A percentile compares a stretch with the other conserved stretches of the same genome.
phyloP scores from a whole-genome alignment of 345 rosid species.

The Noccaea bulbosa region DNA sequence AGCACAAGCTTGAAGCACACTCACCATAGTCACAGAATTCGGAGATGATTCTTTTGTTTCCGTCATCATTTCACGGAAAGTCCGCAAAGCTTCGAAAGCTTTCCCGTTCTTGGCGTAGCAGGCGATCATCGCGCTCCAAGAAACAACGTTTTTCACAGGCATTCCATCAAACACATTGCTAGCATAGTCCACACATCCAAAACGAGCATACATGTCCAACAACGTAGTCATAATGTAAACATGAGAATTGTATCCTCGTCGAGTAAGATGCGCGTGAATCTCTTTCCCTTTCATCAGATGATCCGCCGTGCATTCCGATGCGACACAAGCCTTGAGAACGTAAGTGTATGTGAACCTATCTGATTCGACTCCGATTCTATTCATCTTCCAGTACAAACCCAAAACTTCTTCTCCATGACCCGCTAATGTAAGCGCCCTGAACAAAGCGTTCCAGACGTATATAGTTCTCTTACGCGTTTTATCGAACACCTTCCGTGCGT shows the following conservation, averaged over 20 bases:
- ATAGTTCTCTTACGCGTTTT: slow-evolving; percentile 72
- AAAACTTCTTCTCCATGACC: slow-evolving; percentile 82
- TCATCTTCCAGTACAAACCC: slow-evolving; percentile 68
- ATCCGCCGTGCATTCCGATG: slow-evolving; percentile 49
- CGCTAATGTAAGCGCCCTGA: slow-evolving; percentile 74
- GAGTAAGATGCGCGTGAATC: slow-evolving; percentile 75
- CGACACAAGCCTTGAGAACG: slow-evolving; percentile 84
- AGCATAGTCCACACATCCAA: slow-evolving; percentile 62
- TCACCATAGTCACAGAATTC: slow-evolving; percentile 84
- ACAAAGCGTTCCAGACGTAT: slow-evolving; percentile 84
- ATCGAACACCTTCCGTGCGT: slow-evolving; percentile 85
- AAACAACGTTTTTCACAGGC: slow-evolving; percentile 70
- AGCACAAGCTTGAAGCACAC: slow-evolving; percentile 94
- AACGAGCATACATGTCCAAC: slow-evolving; percentile 86
- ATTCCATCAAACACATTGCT: slow-evolving; percentile 63
- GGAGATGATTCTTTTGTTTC: slow-evolving; percentile 55
- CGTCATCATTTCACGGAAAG: slow-evolving; percentile 68
- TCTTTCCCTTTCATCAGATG: slow-evolving; percentile 67
- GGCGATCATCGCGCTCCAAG: slow-evolving; percentile 94
- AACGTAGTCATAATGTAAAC: slow-evolving; percentile 84
- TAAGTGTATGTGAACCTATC: slow-evolving; percentile 90
- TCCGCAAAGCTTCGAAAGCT: slow-evolving; percentile 67
- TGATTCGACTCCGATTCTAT: slow-evolving; percentile 53
- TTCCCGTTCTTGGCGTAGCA: slow-evolving; percentile 72
- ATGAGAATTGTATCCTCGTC: slow-evolving; percentile 63